Evolutionary conservation across 2,329 filamentous ascomycete species (phyloP).

Genomic region (Fusarium sp.): DNA sequence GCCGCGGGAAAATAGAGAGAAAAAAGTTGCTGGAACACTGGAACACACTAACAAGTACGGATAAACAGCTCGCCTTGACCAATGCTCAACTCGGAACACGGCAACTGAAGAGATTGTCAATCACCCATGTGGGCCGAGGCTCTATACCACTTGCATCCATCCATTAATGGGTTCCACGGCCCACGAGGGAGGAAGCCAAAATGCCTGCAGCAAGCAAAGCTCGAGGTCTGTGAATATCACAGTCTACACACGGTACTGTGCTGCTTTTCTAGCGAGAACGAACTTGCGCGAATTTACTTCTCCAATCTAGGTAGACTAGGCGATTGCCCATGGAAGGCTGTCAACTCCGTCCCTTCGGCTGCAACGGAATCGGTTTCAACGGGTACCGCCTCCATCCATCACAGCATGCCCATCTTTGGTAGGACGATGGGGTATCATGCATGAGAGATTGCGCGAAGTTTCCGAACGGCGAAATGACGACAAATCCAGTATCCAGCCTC

Average conservation of each 20-base stretch:
- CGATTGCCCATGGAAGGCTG: not conserved
- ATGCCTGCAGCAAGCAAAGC: conserved; percentile 16
- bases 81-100: conserved; percentile 42
- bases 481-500: not conserved
- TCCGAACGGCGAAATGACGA: conserved; percentile 7
- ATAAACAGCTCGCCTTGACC: conserved; percentile 6
- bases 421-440: conserved; percentile 8
- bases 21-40: not conserved
- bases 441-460: conserved; percentile 25
- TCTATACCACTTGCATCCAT: conserved; percentile 28
- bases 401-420: not conserved
- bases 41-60: not conserved
- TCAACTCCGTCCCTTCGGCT: conserved; percentile 7
- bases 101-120: conserved; percentile 39
- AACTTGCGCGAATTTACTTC: conserved; percentile 34
- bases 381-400: not conserved
- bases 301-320: not conserved
- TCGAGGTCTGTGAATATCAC: conserved; percentile 13
- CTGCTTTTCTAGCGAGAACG: not conserved
- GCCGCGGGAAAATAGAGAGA: not conserved
- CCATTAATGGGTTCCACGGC: conserved; percentile 11
- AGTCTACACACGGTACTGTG: conserved; percentile 19
- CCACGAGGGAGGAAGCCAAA: conserved; percentile 11
- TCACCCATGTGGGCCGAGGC: conserved; percentile 35
- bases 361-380: conserved; percentile 8